Percentiles rank a stretch among this genome's conserved stretches.
Evolutionary conservation across 2,329 filamentous ascomycete genomes (phyloP).

Genomic region (Shiraia sp.): DNA sequence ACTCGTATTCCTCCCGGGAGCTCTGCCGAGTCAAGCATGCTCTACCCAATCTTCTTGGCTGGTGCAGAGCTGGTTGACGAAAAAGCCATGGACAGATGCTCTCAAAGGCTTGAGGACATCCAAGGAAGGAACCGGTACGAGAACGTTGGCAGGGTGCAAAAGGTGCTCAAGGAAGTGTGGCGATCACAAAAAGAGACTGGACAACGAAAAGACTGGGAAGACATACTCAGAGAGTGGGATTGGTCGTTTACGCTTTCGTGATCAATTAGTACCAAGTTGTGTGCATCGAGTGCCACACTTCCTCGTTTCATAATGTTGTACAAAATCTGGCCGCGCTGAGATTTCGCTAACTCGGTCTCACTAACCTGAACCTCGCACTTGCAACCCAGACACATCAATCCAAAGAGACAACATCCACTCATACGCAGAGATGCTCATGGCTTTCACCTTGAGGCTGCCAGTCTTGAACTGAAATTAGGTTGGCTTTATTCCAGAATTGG

Average conservation of each 20-base stretch:
- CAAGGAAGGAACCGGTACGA: conserved; percentile 41
- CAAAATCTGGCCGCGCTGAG: too few relatives aligned
- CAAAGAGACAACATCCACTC: too few relatives aligned
- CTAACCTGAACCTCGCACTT: too few relatives aligned
- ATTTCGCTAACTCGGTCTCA: too few relatives aligned
- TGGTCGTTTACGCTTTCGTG: conserved; percentile 42
- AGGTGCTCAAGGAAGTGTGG: conserved; percentile 43
- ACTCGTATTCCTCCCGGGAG: conserved; percentile 40
- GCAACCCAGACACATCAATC: too few relatives aligned
- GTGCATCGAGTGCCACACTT: too few relatives aligned
- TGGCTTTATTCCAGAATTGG: too few relatives aligned
- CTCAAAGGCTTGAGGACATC: conserved; percentile 34
- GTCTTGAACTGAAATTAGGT: too few relatives aligned
- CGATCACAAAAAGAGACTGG: conserved; percentile 33
- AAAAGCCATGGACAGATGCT: conserved; percentile 33
- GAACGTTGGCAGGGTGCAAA: conserved; percentile 38
- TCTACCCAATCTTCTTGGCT: conserved; percentile 43
- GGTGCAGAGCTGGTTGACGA: conserved; percentile 38
- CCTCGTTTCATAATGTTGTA: too few relatives aligned
- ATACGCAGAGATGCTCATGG: too few relatives aligned
- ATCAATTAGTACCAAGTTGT: background rate
- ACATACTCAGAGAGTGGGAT: conserved; percentile 39
- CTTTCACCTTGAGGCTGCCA: too few relatives aligned
- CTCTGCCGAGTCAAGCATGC: conserved; percentile 38
- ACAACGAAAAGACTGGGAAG: conserved; percentile 39